Percentiles rank a stretch among this genome's conserved stretches.
Evolutionary conservation across 192 early-diverging fungal genomes (phyloP).

Genomic region (Cladochytrium replicatum): DNA sequence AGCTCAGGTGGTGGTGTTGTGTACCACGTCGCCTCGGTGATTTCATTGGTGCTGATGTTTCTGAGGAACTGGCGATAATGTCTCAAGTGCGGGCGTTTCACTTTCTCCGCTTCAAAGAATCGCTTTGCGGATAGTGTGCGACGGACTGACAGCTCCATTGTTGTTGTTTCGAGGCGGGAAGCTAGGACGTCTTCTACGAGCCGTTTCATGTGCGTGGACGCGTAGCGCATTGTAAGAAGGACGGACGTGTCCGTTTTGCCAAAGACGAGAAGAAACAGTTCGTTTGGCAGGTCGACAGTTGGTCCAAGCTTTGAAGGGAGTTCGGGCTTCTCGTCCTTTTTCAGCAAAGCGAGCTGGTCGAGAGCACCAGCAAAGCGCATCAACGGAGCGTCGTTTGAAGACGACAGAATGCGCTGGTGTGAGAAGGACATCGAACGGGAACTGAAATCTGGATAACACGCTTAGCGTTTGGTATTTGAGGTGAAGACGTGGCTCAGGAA

Average conservation of each 20-base stretch:
- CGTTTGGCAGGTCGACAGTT: no score
- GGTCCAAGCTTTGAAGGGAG: no score
- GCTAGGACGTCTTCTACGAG: slow-evolving; percentile 26
- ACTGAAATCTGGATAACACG: no score
- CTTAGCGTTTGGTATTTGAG: no score
- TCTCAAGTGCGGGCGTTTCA: slow-evolving; percentile 21
- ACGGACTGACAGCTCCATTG: slow-evolving; percentile 1
- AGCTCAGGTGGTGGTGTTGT: slow-evolving; percentile 34
- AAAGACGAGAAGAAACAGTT: slow-evolving; percentile 31
- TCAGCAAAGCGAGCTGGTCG: no score
- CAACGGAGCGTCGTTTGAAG: no score
- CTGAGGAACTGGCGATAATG: slow-evolving; percentile 36
- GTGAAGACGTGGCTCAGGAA: no score
- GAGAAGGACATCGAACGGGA: no score
- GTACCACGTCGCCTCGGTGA: slow-evolving; percentile 43
- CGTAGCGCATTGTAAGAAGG: slow-evolving; percentile 22
- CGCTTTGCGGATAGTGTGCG: neutral
- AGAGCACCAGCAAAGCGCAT: no score
- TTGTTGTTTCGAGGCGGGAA: slow-evolving; percentile 8
- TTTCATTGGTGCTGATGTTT: slow-evolving; percentile 18
- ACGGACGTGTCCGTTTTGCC: slow-evolving; percentile 3
- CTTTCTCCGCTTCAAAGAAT: slow-evolving; percentile 8
- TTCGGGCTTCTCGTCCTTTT: no score
- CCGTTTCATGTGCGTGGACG: slow-evolving; percentile 10
- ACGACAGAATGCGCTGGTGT: no score